Evolutionary conservation across 2,329 filamentous ascomycete genomes (phyloP).

Genomic region (Aureobasidium sp.): DNA sequence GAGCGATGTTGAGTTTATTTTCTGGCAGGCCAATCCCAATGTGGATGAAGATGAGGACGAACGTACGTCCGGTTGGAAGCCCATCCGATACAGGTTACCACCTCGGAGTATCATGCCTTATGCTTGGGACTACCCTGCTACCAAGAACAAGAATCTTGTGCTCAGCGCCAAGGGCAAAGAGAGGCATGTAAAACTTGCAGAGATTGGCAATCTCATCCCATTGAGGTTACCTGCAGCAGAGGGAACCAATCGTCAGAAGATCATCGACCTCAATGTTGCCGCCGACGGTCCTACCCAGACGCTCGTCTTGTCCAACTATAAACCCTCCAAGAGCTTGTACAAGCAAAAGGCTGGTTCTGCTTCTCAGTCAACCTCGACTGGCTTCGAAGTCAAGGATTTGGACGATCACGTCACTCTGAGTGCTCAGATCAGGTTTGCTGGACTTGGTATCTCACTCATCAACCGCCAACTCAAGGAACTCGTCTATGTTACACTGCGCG

Average conservation of each 20-base stretch:
- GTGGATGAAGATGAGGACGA: slow-evolving; percentile 88
- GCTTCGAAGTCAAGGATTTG: slow-evolving; percentile 90
- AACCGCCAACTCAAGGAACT: slow-evolving; percentile 88
- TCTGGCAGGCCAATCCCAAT: slow-evolving; percentile 91
- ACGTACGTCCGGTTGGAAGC: slow-evolving; percentile 74
- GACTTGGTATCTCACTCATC: slow-evolving; percentile 86
- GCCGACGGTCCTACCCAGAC: slow-evolving; percentile 95
- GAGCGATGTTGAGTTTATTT: slow-evolving; percentile 92
- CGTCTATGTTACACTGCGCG: slow-evolving; percentile 86
- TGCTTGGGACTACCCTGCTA: slow-evolving; percentile 96
- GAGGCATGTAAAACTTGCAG: slow-evolving; percentile 85
- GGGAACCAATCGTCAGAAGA: slow-evolving; percentile 63
- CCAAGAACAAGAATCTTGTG: slow-evolving; percentile 91
- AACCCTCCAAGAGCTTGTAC: slow-evolving; percentile 87
- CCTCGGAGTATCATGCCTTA: slow-evolving; percentile 98
- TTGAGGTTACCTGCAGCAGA: slow-evolving; percentile 73
- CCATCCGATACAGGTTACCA: slow-evolving; percentile 84
- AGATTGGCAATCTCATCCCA: slow-evolving; percentile 92
- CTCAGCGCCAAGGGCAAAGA: slow-evolving; percentile 73
- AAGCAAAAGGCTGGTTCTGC: slow-evolving; percentile 52
- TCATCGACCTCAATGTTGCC: slow-evolving; percentile 93
- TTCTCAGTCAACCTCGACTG: slow-evolving; percentile 56
- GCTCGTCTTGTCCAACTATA: slow-evolving; percentile 88
- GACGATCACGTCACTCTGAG: slow-evolving; percentile 84
- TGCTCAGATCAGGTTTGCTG: slow-evolving; percentile 79